Conservation (phyloP, 345 rosid species). For the Passiflora organensis region DNA sequence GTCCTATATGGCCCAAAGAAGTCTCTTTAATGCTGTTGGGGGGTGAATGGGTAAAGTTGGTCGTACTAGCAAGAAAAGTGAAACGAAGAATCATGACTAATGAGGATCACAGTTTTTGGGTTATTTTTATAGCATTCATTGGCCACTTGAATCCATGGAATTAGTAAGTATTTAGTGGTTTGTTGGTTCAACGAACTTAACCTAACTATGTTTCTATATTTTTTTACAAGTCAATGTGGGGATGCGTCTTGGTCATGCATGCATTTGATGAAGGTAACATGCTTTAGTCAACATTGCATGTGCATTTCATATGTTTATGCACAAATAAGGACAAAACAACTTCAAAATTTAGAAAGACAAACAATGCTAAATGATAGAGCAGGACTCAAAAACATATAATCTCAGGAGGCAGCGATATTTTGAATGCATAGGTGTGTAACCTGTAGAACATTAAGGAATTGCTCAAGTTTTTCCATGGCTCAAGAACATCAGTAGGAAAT, state of each 20-base stretch:
- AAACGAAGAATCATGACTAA: constrained; percentile 43
- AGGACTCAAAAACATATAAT: too few species aligned
- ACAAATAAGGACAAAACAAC: too few species aligned
- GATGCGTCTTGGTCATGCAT: constrained; percentile 37
- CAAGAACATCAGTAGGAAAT: too few species aligned
- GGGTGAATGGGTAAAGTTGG: constrained; percentile 36
- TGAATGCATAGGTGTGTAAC: too few species aligned
- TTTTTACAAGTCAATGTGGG: constrained; percentile 41
- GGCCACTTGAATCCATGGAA: constrained; percentile 6
- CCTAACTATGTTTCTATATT: constrained; percentile 25
- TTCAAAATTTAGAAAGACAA: too few species aligned
- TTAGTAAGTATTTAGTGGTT: constrained; percentile 21
- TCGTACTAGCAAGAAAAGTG: constrained; percentile 29
- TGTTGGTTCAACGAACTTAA: constrained; percentile 47
- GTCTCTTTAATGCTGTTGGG: constrained; percentile 34
- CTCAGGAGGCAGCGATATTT: too few species aligned
- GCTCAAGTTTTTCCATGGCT: too few species aligned
- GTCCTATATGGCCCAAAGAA: too few species aligned
- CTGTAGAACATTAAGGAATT: too few species aligned
- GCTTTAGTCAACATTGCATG: constrained; percentile 65
- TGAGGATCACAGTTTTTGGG: constrained; percentile 23
- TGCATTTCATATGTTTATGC: constrained; percentile 22
- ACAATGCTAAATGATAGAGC: too few species aligned
- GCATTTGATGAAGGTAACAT: constrained; percentile 66
- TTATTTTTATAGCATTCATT: constrained; percentile 21